Base-by-base conservation (phyloP, 78 protist species). In the slime mould (Dictyostelium discoideum) region DNA sequence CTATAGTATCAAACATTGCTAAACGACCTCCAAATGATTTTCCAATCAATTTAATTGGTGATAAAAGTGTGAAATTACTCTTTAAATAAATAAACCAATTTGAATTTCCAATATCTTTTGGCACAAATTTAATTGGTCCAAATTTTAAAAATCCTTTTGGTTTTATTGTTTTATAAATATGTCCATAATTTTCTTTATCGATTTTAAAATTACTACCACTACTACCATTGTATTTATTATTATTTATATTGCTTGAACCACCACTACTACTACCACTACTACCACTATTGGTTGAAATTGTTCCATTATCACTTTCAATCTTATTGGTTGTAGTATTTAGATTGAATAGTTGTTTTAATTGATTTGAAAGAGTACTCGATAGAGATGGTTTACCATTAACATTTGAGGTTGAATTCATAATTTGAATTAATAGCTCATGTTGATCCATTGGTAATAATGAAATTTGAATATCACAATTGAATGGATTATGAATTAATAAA, bases 81-180 rank as follows among this genome's bases (percentile, higher is more conserved):
- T 72, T 90, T 42, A 90, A 14, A 29, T 78, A 82, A 13, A 90
- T 9, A 13, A 50, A 60, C 48, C 81, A 67, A 13, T 22, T 29
- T 50, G 32, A 82, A 22, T 69, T 32, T 16, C 76, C 86, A 46
- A 81, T 40, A 18, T 80, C 79, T 85, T 67, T 67, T 22, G 95
- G 95, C 8, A 57, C 44, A 79, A 90, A 90, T 10, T 42, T 54
- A 50, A 90, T 90, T 24, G 95, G 95, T 9, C 95, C 95, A 46
- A 90, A 57, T 40, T 46, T 54, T 13, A 54, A 11, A 18, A 85
- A 37, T 5, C 63, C 72, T 20, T 67, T 39, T 18, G 93, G 86
- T 44, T 85, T 46, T 3, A 88, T 80, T 8, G 40, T 74, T 74
- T 37, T 74, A 14, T 26, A 22, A 22, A 74, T 32, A 32, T 32